A percentile compares a stretch with the other conserved stretches of the same genome.
Evolutionary conservation across 31 red algal genomes (phyloP).

Genomic region (Odonthalia washingtoniensis): DNA sequence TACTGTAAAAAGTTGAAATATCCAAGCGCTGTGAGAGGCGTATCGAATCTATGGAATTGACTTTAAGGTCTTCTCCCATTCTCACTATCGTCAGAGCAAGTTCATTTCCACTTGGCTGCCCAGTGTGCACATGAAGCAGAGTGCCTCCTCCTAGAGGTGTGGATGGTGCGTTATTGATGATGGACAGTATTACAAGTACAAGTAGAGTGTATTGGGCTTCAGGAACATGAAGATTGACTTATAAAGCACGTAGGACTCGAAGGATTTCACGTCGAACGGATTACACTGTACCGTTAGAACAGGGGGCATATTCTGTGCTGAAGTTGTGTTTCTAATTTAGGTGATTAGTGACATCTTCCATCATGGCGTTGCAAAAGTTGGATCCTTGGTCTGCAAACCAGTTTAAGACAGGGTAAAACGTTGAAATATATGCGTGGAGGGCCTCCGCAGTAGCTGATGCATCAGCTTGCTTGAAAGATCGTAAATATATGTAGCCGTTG

Average conservation of each 20-base stretch:
- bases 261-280: neutral
- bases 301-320: neutral
- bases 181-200: slow-evolving; percentile 23
- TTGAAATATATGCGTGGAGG: neutral
- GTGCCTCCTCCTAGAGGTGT: neutral
- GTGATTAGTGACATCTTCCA: neutral
- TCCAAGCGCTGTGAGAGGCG: neutral
- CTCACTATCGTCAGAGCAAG: neutral
- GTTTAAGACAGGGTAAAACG: neutral
- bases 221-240: neutral
- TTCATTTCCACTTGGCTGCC: neutral
- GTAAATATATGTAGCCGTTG: neutral
- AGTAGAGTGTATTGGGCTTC: slow-evolving; percentile 5
- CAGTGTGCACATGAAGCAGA: slow-evolving; percentile 14
- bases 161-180: slow-evolving; percentile 39
- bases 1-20: neutral
- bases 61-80: neutral
- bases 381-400: neutral
- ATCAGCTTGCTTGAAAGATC: neutral
- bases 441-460: neutral
- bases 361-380: neutral
- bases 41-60: neutral
- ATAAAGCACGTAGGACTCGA: slow-evolving; percentile 2
- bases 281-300: neutral
- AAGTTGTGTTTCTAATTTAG: neutral